Base-by-base conservation (phyloP, 2,329 filamentous ascomycete species). In the Hymenoscyphus infarciens region DNA sequence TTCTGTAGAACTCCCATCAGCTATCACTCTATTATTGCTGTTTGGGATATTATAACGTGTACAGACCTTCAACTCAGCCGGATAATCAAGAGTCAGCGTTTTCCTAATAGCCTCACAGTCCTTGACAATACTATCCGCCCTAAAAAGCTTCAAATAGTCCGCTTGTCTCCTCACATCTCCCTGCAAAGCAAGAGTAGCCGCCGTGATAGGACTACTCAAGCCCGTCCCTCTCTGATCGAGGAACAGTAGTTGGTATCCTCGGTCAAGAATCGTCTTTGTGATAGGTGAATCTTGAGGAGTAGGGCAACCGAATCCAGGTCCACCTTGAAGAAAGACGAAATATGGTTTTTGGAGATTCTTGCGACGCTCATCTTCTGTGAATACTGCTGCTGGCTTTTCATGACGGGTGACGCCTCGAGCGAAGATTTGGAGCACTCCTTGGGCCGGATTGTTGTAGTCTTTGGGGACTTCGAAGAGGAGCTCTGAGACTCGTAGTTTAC, bases 171-270 rank as follows among this genome's bases (percentile, higher is more conserved):
- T 76, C 1, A 84, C 78, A 63, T 84, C 83, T 5, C 88, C 89
- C 45, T 87, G 82, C 13, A 83, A 78, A 38, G 83, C 82, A 4
- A 97, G 81, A 6, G 88, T 92, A 8, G 83, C 84, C 8, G 90
- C 86, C 1, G 89, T 89, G 52, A 97, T 84, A 0, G 93, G 89
- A 1, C 87, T 90, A 73, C 91, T 96, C 58, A 96, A 79, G 1
- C 94, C 94, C 2, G 92, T 96, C 13, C 94, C 94, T 58, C 94
- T 86, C 74, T 97, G 93, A 75, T 98, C 94, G n/a, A 98, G 82
- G 67, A 89, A 88, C 1, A 98, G 83, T 55, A 92, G 80, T 75
- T 96, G 90, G 72, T 97, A 97, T 16, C 93, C 93, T 66, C 88
- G 87, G 64, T 88, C 86, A 5, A 97, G 81, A 61, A 92, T 82